Base-by-base conservation (phyloP, 2,329 filamentous ascomycete species). In the Hawksworthiomyces lignivorus region DNA sequence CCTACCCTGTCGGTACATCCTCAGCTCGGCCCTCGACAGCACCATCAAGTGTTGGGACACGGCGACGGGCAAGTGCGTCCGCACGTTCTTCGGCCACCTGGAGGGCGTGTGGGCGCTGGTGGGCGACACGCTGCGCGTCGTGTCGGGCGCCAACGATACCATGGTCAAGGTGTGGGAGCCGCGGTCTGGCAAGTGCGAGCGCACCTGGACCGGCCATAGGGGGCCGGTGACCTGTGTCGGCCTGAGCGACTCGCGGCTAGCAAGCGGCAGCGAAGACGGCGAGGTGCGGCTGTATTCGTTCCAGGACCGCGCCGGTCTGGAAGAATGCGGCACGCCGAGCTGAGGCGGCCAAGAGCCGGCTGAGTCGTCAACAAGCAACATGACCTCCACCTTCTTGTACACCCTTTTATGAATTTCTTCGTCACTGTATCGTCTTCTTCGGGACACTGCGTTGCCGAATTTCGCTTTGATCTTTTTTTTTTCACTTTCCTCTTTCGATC, bases 161-260 rank as follows among this genome's bases (percentile, higher is more conserved):
- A 94, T 90, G 79, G 85, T 95, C 54, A 97, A 97, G 67, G 80
- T 75, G 24, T 98, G 92, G 92, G 90, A 97, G 63, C 85, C 90
- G 14, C 72, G 88, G 44, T 89, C 85, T 2, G 92, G 92, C 21
- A 87, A 85, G 56, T 95, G 89, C 62, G 89, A 97, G 60, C 74
- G 88, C 36, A 97, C 89, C 4, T 90, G 95, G 56, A 88, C 87
- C 3, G 89, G 89, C 0, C 92, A 97, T 61, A 77, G 82, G 2
- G 90, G 87, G 0, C 89, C 92, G 0, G 88, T 97, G 4, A 97
- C 89, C 4, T 97, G 90, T 58, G 84, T 97, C 29, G 89, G 86
- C 1, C 69, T 98, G 7, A 94, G 87, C 54, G 92, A 97, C 58
- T 86, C 82, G 53, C 76, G 86, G 30, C 84, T 98, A 69, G 86